These are phyloP conservation scores for Wickerhamomyces sp. DNA, from an alignment of 1,139 yeast species.

Conservation along the genomic window DNA sequence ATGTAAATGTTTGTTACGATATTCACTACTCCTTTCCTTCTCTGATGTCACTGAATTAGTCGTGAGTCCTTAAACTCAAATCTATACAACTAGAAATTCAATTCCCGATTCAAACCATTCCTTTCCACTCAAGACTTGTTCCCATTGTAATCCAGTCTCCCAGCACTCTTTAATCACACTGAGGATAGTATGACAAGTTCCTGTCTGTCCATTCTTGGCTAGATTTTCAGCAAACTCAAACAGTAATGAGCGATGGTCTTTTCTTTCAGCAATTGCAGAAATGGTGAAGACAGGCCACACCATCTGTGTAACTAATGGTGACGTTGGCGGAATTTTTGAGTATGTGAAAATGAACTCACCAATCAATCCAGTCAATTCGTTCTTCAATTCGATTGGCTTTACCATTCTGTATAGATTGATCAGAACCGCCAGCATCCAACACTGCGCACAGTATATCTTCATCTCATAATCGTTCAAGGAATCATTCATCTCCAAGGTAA, in stretches of 20 bases:
- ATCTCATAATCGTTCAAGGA: slow-evolving; percentile 29
- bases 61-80: too few species aligned
- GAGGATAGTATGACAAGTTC: slow-evolving; percentile 39
- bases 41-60: background rate
- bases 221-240: slow-evolving; percentile 34
- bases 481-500: slow-evolving; percentile 25
- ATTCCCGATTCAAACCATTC: slow-evolving; percentile 45
- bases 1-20: background rate
- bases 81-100: slow-evolving; percentile 42
- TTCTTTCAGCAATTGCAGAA: slow-evolving; percentile 36
- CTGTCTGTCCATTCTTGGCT: slow-evolving; percentile 47
- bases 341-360: slow-evolving; percentile 43
- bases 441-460: slow-evolving; percentile 44
- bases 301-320: slow-evolving; percentile 51
- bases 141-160: slow-evolving; percentile 35
- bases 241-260: slow-evolving; percentile 28
- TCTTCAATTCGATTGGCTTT: slow-evolving; percentile 25
- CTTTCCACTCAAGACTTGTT: slow-evolving; percentile 33
- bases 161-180: slow-evolving; percentile 39
- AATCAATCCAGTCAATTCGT: slow-evolving; percentile 10
- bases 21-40: background rate
- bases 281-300: slow-evolving; percentile 54
- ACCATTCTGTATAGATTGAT: slow-evolving; percentile 34
- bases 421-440: slow-evolving; percentile 47
- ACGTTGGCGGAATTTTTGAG: slow-evolving; percentile 35